Conservation (phyloP, 352 stramenopile species). For the Plasmopara viticola region DNA sequence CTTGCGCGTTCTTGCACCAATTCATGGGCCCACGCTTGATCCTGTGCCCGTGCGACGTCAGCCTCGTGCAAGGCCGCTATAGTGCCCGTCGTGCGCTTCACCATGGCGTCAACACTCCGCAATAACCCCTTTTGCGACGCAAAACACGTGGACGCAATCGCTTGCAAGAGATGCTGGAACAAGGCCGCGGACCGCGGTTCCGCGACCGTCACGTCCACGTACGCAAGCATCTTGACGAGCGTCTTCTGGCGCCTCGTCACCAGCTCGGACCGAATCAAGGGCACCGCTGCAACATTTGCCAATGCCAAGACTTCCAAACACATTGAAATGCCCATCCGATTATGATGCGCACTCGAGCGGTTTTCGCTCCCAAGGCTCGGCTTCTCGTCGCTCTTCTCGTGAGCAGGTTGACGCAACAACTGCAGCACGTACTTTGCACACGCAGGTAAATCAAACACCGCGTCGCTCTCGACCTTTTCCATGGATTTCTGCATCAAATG, state of each 20-base stretch:
- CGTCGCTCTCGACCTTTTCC: constrained; percentile 38
- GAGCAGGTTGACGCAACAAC: constrained; percentile 45
- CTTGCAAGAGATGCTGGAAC: constrained; percentile 42
- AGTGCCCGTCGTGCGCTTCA: constrained; percentile 38
- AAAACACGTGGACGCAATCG: constrained; percentile 43
- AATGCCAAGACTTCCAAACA: constrained; percentile 63
- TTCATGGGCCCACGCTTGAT: constrained; percentile 42
- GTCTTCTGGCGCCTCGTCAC: constrained; percentile 40
- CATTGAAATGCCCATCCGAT: constrained; percentile 64
- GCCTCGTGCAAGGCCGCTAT: constrained; percentile 3
- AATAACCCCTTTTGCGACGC: constrained; percentile 31
- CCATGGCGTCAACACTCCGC: constrained; percentile 37
- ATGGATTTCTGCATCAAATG: constrained; percentile 58
- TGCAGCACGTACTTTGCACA: constrained; percentile 61
- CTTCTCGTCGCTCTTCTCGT: constrained; percentile 22
- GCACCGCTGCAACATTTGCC: constrained; percentile 33
- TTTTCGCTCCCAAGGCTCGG: constrained; percentile 17
- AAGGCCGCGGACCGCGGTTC: constrained; percentile 49
- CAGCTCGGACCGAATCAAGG: constrained; percentile 23
- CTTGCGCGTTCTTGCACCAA: constrained; percentile 40
- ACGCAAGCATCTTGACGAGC: constrained; percentile 47
- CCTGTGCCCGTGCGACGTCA: constrained; percentile 29
- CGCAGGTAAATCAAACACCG: constrained; percentile 38
- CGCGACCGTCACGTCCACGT: constrained; percentile 39
- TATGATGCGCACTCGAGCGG: constrained; percentile 44